phyloP scores from a whole-genome alignment of 2,329 filamentous ascomycete species.

The Sporothrix pallida region DNA sequence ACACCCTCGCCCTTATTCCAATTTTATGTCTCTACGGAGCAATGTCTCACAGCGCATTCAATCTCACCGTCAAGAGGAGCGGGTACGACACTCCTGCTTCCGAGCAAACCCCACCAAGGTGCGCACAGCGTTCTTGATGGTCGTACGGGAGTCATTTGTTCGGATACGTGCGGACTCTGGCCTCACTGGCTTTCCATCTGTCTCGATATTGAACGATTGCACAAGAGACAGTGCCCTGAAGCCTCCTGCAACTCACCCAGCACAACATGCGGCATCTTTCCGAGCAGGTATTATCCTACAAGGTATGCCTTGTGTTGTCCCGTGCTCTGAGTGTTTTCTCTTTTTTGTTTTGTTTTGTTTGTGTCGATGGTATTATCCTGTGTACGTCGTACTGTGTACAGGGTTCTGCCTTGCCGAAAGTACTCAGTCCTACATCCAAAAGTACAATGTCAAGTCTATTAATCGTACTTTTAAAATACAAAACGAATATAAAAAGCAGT shows the following conservation, averaged over 20 bases:
- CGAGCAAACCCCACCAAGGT: not conserved
- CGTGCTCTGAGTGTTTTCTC: not conserved
- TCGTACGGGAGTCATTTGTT: not conserved
- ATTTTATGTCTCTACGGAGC: not conserved
- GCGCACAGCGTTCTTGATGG: not conserved
- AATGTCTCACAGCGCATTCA: not conserved
- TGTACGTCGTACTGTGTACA: too few relatives aligned
- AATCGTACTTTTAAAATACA: not conserved
- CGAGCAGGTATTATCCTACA: not conserved
- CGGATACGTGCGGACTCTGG: slow-evolving; percentile 10
- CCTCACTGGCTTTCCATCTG: not conserved
- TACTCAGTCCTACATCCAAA: not conserved
- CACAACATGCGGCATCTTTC: slow-evolving; percentile 12
- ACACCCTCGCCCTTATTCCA: slow-evolving; percentile 3
- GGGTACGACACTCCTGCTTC: slow-evolving; percentile 21
- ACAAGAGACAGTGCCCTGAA: not conserved
- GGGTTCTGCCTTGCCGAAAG: slow-evolving; percentile 11
- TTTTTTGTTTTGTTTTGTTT: not conserved
- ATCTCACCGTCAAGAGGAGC: slow-evolving; percentile 3
- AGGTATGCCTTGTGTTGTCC: not conserved
- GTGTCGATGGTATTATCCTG: not conserved
- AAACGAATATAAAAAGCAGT: not conserved
- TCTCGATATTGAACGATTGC: not conserved
- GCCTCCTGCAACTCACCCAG: slow-evolving; percentile 5
- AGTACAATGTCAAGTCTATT: not conserved